These are phyloP conservation scores for Cyberlindnera americana DNA, from an alignment of 805 yeast species.

Conservation along the genomic window DNA sequence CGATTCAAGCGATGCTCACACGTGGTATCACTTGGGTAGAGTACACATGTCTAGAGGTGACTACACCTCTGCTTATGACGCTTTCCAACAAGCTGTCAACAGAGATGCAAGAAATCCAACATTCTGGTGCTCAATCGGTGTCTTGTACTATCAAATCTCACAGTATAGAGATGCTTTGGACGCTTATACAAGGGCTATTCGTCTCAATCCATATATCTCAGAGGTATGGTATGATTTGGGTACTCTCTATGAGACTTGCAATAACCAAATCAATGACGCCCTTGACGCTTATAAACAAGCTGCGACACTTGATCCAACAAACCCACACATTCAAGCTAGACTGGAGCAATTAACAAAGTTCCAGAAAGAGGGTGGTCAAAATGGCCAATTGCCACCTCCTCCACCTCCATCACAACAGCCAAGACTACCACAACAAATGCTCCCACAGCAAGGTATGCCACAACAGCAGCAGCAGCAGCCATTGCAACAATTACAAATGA, in stretches of 20 bases:
- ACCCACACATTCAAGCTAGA: conserved; percentile 91
- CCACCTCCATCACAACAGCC: conserved; percentile 60
- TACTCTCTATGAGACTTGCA: conserved; percentile 94
- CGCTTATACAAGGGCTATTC: conserved; percentile 94
- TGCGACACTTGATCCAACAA: conserved; percentile 89
- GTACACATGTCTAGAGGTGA: conserved; percentile 96
- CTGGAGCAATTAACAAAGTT: conserved; percentile 77
- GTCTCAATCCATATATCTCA: conserved; percentile 91
- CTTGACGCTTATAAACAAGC: conserved; percentile 97
- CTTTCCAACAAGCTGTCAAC: conserved; percentile 98
- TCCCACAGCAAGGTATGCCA: conserved; percentile 35
- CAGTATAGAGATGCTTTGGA: conserved; percentile 96
- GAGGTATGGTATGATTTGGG: conserved; percentile 99
- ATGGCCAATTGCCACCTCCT: conserved; percentile 51
- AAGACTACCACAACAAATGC: conserved; percentile 58
- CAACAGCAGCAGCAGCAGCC: conserved; percentile 22
- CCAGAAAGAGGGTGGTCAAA: conserved; percentile 65
- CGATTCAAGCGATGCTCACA: conserved; percentile 87
- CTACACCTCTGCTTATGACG: conserved; percentile 94
- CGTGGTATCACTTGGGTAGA: conserved; percentile 96
- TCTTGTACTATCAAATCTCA: conserved; percentile 89
- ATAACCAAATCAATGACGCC: conserved; percentile 92
- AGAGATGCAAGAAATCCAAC: conserved; percentile 96
- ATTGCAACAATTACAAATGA: conserved; percentile 21
- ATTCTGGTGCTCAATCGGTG: conserved; percentile 97